Evolutionary conservation across 192 early-diverging fungal species (phyloP).

Genomic region (Umbelopsis isabellina): DNA sequence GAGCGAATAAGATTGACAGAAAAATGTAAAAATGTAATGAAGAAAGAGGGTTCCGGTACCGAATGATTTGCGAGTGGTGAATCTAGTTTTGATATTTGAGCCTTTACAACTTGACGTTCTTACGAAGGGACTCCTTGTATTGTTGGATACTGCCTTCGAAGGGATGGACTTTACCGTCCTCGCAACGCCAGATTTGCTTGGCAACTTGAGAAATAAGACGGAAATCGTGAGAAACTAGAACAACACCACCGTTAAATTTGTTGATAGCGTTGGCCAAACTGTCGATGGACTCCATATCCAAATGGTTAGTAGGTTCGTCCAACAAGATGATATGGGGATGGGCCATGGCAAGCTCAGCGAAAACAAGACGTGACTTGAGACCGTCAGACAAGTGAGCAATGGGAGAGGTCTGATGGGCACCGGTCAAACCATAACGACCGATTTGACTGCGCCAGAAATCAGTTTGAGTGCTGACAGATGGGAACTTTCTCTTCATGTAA

Average conservation of each 20-base stretch:
- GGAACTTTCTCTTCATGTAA: slow-evolving; percentile 87
- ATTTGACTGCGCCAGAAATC: slow-evolving; percentile 88
- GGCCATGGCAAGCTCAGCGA: slow-evolving; percentile 88
- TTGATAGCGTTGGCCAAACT: slow-evolving; percentile 96
- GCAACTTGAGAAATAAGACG: slow-evolving; percentile 96
- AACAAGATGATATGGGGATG: slow-evolving; percentile 94
- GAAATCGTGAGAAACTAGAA: slow-evolving; percentile 99
- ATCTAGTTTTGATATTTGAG: too few species aligned
- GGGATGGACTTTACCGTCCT: slow-evolving; percentile 72
- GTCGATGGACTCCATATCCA: slow-evolving; percentile 93
- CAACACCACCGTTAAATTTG: slow-evolving; percentile 92
- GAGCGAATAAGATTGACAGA: not conserved
- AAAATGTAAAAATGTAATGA: slow-evolving; percentile 7
- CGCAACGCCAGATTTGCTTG: slow-evolving; percentile 92
- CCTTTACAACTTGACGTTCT: slow-evolving; percentile 68
- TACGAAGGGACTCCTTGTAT: slow-evolving; percentile 91
- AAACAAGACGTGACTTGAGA: slow-evolving; percentile 93
- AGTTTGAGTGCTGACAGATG: slow-evolving; percentile 78
- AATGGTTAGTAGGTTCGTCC: slow-evolving; percentile 99
- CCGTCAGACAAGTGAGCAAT: slow-evolving; percentile 94
- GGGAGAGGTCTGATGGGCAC: slow-evolving; percentile 87
- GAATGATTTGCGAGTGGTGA: too few species aligned
- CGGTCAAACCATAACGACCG: slow-evolving; percentile 93
- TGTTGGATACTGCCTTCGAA: slow-evolving; percentile 83
- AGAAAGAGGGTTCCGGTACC: not conserved